Conservation (phyloP, 108 stramenopile genomes). For the Pelagomonas calceolata region DNA sequence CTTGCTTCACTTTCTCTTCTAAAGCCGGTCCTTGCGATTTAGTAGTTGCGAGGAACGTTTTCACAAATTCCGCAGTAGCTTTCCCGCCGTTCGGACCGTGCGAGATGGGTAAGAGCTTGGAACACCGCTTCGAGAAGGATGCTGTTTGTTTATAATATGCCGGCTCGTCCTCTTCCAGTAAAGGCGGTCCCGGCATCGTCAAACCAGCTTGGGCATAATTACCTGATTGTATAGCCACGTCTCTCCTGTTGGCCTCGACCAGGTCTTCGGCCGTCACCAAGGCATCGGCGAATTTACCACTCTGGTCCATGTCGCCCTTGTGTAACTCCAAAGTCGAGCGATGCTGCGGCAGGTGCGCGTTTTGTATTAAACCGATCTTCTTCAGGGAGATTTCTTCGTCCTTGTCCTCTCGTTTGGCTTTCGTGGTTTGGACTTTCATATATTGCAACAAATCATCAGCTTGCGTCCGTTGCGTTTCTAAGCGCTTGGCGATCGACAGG, state of each 20-base stretch:
- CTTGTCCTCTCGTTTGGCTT: background rate
- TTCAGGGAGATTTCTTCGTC: background rate
- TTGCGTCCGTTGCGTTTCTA: background rate
- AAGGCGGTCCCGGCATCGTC: background rate
- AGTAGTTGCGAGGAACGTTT: background rate
- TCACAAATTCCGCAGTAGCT: no score
- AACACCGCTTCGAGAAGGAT: background rate
- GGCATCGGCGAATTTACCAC: slow-evolving; percentile 1
- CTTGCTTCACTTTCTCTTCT: background rate
- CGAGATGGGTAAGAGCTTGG: background rate
- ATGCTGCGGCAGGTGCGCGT: background rate
- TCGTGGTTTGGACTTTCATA: background rate
- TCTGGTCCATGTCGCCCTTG: background rate
- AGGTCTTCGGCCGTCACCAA: slow-evolving; percentile 1
- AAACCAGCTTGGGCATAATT: background rate
- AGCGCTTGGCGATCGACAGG: background rate
- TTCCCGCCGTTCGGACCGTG: slow-evolving; percentile 2
- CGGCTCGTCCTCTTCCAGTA: background rate
- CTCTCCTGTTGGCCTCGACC: slow-evolving; percentile 1
- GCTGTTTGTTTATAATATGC: slow-evolving; percentile 5
- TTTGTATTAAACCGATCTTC: background rate
- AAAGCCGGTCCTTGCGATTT: background rate
- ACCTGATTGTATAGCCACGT: background rate
- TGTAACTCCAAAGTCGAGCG: background rate
- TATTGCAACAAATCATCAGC: background rate